Conservation (phyloP, 805 yeast species). For the Ogataea chonburiensis region DNA sequence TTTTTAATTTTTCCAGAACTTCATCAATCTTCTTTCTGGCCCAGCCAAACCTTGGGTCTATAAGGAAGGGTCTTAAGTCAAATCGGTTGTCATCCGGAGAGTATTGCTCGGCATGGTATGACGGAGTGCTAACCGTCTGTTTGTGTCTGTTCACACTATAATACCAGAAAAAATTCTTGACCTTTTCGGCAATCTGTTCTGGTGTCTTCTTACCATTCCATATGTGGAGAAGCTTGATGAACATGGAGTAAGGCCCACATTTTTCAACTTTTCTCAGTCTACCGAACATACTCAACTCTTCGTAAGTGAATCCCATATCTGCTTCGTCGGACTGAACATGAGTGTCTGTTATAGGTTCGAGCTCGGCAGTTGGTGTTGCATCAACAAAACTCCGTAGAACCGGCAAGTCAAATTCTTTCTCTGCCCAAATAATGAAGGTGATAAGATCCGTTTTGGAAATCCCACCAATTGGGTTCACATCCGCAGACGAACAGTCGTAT, state of each 20-base stretch:
- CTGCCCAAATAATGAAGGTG: constrained; percentile 80
- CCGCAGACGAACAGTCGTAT: constrained; percentile 97
- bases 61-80: constrained; percentile 93
- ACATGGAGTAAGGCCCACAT: constrained; percentile 97
- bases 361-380: constrained; percentile 97
- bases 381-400: constrained; percentile 72
- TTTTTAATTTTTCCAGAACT: constrained; percentile 58
- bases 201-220: constrained; percentile 90
- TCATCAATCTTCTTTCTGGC: constrained; percentile 86
- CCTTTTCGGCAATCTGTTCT: constrained; percentile 85
- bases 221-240: constrained; percentile 80
- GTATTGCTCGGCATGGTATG: constrained; percentile 96
- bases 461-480: constrained; percentile 98
- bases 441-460: constrained; percentile 93
- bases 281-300: constrained; percentile 89
- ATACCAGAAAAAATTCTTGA: constrained; percentile 86
- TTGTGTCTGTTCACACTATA: constrained; percentile 96
- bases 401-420: constrained; percentile 66
- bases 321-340: constrained; percentile 95
- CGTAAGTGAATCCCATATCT: constrained; percentile 98
- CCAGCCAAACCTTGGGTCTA: constrained; percentile 85
- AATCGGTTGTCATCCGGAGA: constrained; percentile 98
- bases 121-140: constrained; percentile 95
- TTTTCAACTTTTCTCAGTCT: constrained; percentile 85
- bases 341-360: constrained; percentile 90